A percentile compares a stretch with the other conserved stretches of the same genome.
Evolutionary conservation across 2,329 filamentous ascomycete genomes (phyloP).

Genomic region (Hypoxylon sp.): DNA sequence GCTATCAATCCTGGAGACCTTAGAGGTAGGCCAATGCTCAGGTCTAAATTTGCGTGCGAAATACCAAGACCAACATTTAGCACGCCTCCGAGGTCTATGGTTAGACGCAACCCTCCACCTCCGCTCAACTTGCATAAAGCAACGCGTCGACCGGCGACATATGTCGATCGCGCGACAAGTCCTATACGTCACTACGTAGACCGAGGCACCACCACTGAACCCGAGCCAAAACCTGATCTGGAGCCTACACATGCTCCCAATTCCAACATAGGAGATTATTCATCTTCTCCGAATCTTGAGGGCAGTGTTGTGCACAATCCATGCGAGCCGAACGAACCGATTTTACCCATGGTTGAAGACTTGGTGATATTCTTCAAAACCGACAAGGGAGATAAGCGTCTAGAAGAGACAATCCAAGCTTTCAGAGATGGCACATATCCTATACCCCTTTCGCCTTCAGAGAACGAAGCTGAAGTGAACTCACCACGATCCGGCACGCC

Average conservation of each 20-base stretch:
- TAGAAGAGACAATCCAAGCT: slow-evolving; percentile 58
- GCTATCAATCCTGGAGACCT: slow-evolving; percentile 7
- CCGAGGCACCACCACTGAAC: slow-evolving; percentile 31
- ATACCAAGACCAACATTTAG: slow-evolving; percentile 32
- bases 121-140: slow-evolving; percentile 37
- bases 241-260: slow-evolving; percentile 53
- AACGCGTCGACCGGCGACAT: slow-evolving; percentile 20
- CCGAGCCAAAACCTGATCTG: slow-evolving; percentile 39
- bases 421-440: slow-evolving; percentile 54
- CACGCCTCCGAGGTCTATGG: slow-evolving; percentile 36
- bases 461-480: slow-evolving; percentile 24
- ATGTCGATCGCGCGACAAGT: slow-evolving; percentile 34
- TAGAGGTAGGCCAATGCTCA: slow-evolving; percentile 23
- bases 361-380: slow-evolving; percentile 63
- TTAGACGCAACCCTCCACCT: slow-evolving; percentile 39
- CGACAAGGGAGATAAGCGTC: slow-evolving; percentile 51
- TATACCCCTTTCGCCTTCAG: slow-evolving; percentile 32
- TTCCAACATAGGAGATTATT: slow-evolving; percentile 47
- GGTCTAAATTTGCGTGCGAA: slow-evolving; percentile 37
- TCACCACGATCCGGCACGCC: slow-evolving; percentile 9
- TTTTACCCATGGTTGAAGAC: slow-evolving; percentile 64
- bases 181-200: slow-evolving; percentile 41
- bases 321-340: slow-evolving; percentile 49
- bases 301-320: slow-evolving; percentile 27
- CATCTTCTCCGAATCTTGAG: slow-evolving; percentile 23